phyloP scores from a whole-genome alignment of 306 rosid species.

The Vicia faba region DNA sequence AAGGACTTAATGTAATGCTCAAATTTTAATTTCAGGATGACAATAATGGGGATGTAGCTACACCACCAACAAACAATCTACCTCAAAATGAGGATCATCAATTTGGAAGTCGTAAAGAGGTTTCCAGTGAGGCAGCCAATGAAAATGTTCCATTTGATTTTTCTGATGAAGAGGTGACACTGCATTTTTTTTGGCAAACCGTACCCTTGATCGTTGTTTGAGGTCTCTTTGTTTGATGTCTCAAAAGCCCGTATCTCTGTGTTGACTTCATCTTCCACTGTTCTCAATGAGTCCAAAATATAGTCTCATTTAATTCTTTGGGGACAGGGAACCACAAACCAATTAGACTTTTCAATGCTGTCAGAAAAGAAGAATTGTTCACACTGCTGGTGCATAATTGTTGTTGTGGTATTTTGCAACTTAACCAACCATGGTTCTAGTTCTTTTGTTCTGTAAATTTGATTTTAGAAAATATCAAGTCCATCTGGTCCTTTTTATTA shows the following conservation, averaged over 20 bases:
- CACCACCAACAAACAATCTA: constrained; percentile 41
- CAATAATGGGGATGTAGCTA: constrained; percentile 50
- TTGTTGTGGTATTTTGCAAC: constrained; percentile 2
- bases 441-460: constrained; percentile 4
- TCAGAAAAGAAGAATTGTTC: constrained; percentile 3
- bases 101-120: constrained; percentile 45
- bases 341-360: background rate
- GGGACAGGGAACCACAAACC: no score
- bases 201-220: background rate
- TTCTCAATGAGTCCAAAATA: no score
- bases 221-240: no score
- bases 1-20: constrained; percentile 54
- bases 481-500: background rate
- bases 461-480: constrained; percentile 29
- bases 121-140: constrained; percentile 42
- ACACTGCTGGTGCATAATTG: background rate
- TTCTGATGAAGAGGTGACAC: constrained; percentile 75
- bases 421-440: background rate
- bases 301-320: no score
- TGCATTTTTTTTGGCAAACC: constrained; percentile 22
- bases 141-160: constrained; percentile 59
- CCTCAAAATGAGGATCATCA: constrained; percentile 43
- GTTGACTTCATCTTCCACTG: no score
- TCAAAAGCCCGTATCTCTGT: no score
- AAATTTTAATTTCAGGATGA: constrained; percentile 57